Conservation (phyloP, 768 basidiomycete genomes). For the Leccinum aurantiacum region DNA sequence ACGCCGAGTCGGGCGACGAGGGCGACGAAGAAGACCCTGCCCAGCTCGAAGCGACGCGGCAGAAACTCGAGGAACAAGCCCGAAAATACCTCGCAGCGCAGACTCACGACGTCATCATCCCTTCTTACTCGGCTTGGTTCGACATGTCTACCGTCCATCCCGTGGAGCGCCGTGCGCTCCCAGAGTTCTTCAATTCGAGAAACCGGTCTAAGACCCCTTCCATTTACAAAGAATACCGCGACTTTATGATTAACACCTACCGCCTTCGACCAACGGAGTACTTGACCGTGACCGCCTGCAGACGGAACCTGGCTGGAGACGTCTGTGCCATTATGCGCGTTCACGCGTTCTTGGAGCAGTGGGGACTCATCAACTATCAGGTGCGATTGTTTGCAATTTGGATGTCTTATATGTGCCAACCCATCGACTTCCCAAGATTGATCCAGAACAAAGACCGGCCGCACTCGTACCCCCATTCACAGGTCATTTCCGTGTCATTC, state of each 20-base stretch:
- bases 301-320: slow-evolving; percentile 95
- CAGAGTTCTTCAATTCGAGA: slow-evolving; percentile 97
- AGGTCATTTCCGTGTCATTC: slow-evolving; percentile 96
- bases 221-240: slow-evolving; percentile 98
- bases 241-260: slow-evolving; percentile 99
- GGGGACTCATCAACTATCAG: slow-evolving; percentile 99
- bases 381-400: slow-evolving; percentile 41
- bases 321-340: slow-evolving; percentile 99
- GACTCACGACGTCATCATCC: slow-evolving; percentile 95
- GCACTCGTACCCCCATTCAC: slow-evolving; percentile 96
- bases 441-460: slow-evolving; percentile 93
- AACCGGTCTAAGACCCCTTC: slow-evolving; percentile 94
- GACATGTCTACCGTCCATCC: slow-evolving; percentile 92
- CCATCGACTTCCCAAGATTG: slow-evolving; percentile 61
- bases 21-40: slow-evolving; percentile 86
- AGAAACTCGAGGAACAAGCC: slow-evolving; percentile 80
- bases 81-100: slow-evolving; percentile 95
- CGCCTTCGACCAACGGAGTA: slow-evolving; percentile 92
- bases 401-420: slow-evolving; percentile 4
- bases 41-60: slow-evolving; percentile 76
- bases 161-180: slow-evolving; percentile 87
- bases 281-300: slow-evolving; percentile 94
- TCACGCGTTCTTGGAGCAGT: slow-evolving; percentile 97
- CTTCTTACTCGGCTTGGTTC: slow-evolving; percentile 98
- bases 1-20: slow-evolving; percentile 74